Evolutionary conservation across 228 moss, liverwort and hornwort genomes (phyloP).

Genomic region (Sphagnum magellanicum): DNA sequence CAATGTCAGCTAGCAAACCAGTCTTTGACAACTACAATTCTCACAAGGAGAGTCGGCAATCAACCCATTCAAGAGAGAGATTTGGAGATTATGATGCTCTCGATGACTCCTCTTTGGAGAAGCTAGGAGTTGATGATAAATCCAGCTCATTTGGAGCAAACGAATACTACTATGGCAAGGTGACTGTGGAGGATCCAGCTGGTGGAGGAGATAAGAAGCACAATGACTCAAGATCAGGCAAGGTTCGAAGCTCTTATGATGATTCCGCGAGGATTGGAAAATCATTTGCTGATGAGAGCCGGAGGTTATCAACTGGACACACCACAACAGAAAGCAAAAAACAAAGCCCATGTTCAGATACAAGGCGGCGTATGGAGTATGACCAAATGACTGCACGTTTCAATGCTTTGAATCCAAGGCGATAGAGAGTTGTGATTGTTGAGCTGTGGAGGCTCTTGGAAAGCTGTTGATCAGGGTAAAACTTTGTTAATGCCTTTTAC

Average conservation of each 20-base stretch:
- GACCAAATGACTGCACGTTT: constrained; percentile 71
- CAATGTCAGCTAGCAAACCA: constrained; percentile 28
- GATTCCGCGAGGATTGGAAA: constrained; percentile 6
- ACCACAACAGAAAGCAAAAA: constrained; percentile 16
- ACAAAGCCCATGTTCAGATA: constrained; percentile 2
- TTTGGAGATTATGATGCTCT: constrained; percentile 27
- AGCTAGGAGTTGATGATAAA: constrained; percentile 28
- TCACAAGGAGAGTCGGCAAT: constrained; percentile 2
- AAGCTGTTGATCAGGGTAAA: too few species aligned
- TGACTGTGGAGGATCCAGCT: constrained; percentile 3
- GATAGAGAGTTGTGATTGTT: constrained; percentile 4
- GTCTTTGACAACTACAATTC: constrained; percentile 28
- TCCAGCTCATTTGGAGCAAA: constrained; percentile 35
- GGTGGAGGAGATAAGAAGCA: constrained; percentile 1
- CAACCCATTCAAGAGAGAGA: constrained; percentile 11
- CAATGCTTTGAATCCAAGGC: constrained; percentile 63
- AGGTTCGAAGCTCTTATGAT: constrained; percentile 21
- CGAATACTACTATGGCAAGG: constrained; percentile 17
- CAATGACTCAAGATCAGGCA: constrained; percentile 20
- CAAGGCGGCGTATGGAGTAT: constrained; percentile 5
- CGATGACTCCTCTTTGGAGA: constrained; percentile 34
- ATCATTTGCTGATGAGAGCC: neutral
- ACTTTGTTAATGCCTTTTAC: too few species aligned
- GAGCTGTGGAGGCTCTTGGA: too few species aligned
- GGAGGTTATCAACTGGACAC: too few species aligned